Percentiles rank a stretch among this genome's conserved stretches.
These are phyloP conservation scores for Curvularia hawaiiensis DNA, from an alignment of 2,329 filamentous ascomycete species.

Conservation along the genomic window DNA sequence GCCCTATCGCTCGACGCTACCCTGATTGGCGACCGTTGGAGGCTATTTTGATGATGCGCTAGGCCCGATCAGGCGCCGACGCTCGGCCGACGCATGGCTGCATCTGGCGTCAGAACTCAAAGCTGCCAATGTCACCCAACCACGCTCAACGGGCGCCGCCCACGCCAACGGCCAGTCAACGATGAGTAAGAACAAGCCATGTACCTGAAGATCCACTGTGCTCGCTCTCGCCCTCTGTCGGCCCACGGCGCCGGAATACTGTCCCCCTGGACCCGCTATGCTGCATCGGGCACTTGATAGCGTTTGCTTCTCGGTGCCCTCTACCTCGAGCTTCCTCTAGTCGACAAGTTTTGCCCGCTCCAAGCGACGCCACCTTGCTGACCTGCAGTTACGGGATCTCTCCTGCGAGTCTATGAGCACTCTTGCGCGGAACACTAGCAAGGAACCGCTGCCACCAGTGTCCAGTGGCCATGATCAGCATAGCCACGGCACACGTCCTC, in stretches of 20 bases:
- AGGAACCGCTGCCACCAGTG: slow-evolving; percentile 10
- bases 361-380: slow-evolving; percentile 28
- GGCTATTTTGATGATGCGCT: slow-evolving; percentile 21
- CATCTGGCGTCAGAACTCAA: slow-evolving; percentile 8
- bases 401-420: slow-evolving; percentile 20
- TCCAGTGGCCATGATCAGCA: neutral
- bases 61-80: slow-evolving; percentile 13
- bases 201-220: slow-evolving; percentile 19
- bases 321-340: slow-evolving; percentile 8
- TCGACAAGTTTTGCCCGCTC: slow-evolving; percentile 13
- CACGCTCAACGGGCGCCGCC: slow-evolving; percentile 5
- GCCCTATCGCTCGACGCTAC: slow-evolving; percentile 31
- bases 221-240: slow-evolving; percentile 1
- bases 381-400: slow-evolving; percentile 28
- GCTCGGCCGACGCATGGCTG: neutral
- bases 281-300: slow-evolving; percentile 25
- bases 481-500: neutral
- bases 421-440: slow-evolving; percentile 26
- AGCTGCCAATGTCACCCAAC: slow-evolving; percentile 2
- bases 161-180: neutral
- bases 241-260: slow-evolving; percentile 1
- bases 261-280: slow-evolving; percentile 3
- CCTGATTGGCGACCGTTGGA: slow-evolving; percentile 7
- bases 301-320: slow-evolving; percentile 8
- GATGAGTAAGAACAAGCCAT: slow-evolving; percentile 6